phyloP scores from a whole-genome alignment of 2,329 filamentous ascomycete genomes.

The Beauveria australis region DNA sequence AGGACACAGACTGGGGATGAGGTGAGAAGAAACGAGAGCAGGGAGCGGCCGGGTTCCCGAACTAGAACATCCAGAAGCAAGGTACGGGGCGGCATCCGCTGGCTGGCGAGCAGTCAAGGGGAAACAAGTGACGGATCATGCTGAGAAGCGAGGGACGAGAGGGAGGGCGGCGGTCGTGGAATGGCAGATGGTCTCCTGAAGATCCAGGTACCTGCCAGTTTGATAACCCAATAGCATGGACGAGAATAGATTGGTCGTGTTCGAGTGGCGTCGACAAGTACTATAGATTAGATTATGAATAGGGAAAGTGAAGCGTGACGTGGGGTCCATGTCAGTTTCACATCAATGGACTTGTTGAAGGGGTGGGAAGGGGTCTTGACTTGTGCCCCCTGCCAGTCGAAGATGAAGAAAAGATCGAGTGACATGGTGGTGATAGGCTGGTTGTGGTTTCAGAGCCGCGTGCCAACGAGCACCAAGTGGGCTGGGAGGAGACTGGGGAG shows the following conservation, averaged over 20 bases:
- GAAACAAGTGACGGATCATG: constrained; percentile 19
- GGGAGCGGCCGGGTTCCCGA: constrained; percentile 22
- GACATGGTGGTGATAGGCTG: not conserved
- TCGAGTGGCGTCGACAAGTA: not conserved
- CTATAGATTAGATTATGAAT: not conserved
- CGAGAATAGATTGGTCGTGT: not conserved
- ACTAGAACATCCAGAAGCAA: constrained; percentile 12
- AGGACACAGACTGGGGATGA: constrained; percentile 9
- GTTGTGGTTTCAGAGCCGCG: constrained; percentile 7
- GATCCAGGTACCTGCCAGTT: constrained; percentile 2
- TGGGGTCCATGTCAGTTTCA: not conserved
- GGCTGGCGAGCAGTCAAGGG: constrained; percentile 6
- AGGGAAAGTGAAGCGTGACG: not conserved
- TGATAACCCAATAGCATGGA: not conserved
- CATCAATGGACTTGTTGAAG: not conserved
- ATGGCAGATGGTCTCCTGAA: not conserved
- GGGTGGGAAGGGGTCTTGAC: not conserved
- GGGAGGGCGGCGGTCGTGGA: not conserved
- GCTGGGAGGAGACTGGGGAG: not conserved
- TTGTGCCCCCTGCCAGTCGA: not conserved
- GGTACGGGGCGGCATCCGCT: not conserved
- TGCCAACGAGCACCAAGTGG: constrained; percentile 1
- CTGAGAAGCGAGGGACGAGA: not conserved
- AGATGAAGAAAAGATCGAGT: not conserved
- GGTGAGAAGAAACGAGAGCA: constrained; percentile 15